Evolutionary conservation across 257 asterid genomes (phyloP).

Genomic region (Nicotiana attenuata): DNA sequence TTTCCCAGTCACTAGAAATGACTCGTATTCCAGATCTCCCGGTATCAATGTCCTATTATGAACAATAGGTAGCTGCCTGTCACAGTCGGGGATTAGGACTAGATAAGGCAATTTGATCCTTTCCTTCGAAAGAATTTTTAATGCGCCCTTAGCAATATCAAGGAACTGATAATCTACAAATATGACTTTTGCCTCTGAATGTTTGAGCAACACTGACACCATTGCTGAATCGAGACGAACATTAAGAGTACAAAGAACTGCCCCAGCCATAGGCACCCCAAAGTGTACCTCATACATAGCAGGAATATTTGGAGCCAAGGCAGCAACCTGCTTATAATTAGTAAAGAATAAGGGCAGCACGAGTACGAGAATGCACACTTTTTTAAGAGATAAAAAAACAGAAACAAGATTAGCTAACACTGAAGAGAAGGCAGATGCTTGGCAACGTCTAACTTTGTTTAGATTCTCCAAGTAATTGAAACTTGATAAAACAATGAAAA

Average conservation of each 20-base stretch:
- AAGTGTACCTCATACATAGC: conserved; percentile 5
- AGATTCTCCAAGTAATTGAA: not conserved
- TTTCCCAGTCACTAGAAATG: not conserved
- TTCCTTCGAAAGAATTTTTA: not conserved
- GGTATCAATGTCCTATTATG: not conserved
- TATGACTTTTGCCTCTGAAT: conserved; percentile 2
- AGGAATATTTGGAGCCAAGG: conserved; percentile 7
- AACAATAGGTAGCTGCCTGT: not conserved
- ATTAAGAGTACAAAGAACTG: conserved; percentile 1
- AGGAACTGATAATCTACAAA: conserved; percentile 5
- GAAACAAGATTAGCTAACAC: not conserved
- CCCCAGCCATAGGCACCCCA: conserved; percentile 7
- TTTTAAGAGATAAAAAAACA: not conserved
- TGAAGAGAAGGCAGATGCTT: not conserved
- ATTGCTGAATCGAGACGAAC: conserved; percentile 2
- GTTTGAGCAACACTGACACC: not conserved
- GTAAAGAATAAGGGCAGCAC: not conserved
- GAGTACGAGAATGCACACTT: not conserved
- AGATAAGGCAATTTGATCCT: not conserved
- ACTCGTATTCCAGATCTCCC: not conserved
- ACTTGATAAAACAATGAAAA: not conserved
- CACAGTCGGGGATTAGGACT: not conserved
- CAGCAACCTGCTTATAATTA: not conserved
- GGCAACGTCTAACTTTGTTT: not conserved
- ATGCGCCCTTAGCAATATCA: not conserved